Evolutionary conservation across 768 basidiomycete species (phyloP), one percentile per base, ranked within the genome.

Genomic region (Naganishia friedmannii): DNA sequence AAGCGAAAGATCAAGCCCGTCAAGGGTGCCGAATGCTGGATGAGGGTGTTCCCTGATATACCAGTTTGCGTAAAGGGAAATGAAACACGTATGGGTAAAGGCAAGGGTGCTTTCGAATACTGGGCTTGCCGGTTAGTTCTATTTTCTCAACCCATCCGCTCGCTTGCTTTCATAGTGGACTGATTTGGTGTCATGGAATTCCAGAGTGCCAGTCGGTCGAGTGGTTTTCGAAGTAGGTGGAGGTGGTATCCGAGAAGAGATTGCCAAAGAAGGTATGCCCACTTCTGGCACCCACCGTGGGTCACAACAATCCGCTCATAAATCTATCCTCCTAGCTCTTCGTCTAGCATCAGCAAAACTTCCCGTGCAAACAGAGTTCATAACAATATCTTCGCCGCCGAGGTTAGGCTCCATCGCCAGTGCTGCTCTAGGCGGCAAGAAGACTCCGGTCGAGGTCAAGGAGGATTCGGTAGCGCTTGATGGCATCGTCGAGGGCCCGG

Each of bases 11-110:
- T 96, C 71, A 98, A 96, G 82, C 80, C 87, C 13, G 85, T 97
- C 54, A 97, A 97, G 77, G 93, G 94, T 7, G 85, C 87, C 42
- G 91, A 93, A 82, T 87, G 93, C 53, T 93, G 86, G 79, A 76
- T 95, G 81, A 85, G 94, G 63, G 89, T 97, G 51, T 98, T 98
- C 83, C 95, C 96, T 4, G 93, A 98, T 82, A 88, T 96, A 70
- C 93, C 94, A 2, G 93, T 99, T 70, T 96, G 94, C 84, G 88
- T 97, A 67, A 98, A 99, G 87, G 95, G 96, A 66, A 98, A 96
- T 75, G 94, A 98, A 82, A 94, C 93, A 6, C 90, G 96, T 85
- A 97, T 98, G 96, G 96, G 96, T 63, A 98, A 98, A 83, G 96
- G 96, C 70, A 99, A 99, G 81, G 96, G 96, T 55, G 87, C 90